phyloP scores from a whole-genome alignment of 768 basidiomycete genomes.

The Albatrellus ellisii region DNA sequence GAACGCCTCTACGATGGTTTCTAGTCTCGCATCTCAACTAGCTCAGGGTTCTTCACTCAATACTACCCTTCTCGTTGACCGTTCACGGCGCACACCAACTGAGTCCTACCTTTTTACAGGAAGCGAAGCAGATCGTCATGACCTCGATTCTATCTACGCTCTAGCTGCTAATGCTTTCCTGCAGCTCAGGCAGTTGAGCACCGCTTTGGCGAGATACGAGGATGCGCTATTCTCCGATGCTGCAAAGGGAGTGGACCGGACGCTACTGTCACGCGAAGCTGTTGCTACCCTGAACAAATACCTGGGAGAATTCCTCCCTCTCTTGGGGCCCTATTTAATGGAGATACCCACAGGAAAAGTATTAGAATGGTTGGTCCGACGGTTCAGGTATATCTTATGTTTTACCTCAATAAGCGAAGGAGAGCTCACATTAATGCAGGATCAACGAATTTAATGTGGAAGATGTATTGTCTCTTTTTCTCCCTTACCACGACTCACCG shows the following conservation, averaged over 20 bases:
- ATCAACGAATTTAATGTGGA: conserved; percentile 90
- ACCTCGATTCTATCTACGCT: conserved; percentile 76
- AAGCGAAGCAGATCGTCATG: conserved; percentile 71
- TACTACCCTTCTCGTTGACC: conserved; percentile 52
- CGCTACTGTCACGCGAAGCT: conserved; percentile 51
- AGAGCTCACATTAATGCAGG: conserved; percentile 26
- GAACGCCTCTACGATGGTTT: conserved; percentile 28
- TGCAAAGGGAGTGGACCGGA: conserved; percentile 65
- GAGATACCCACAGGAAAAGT: conserved; percentile 72
- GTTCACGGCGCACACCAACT: conserved; percentile 43
- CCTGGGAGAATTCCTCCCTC: conserved; percentile 48
- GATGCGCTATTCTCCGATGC: conserved; percentile 68
- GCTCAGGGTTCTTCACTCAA: conserved; percentile 72
- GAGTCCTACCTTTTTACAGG: conserved; percentile 86
- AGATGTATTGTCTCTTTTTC: conserved; percentile 62
- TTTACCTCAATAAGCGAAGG: not conserved
- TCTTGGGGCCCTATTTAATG: conserved; percentile 73
- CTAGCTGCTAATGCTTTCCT: conserved; percentile 69
- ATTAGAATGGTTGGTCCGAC: conserved; percentile 88
- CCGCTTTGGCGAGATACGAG: conserved; percentile 47
- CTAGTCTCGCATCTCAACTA: conserved; percentile 74
- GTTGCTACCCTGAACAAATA: conserved; percentile 47
- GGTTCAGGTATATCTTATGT: conserved; percentile 58
- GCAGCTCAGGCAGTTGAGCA: conserved; percentile 52
- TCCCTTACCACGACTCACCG: conserved; percentile 90